Evolutionary conservation across 345 rosid species (phyloP).

Genomic region (Salix suchowensis): DNA sequence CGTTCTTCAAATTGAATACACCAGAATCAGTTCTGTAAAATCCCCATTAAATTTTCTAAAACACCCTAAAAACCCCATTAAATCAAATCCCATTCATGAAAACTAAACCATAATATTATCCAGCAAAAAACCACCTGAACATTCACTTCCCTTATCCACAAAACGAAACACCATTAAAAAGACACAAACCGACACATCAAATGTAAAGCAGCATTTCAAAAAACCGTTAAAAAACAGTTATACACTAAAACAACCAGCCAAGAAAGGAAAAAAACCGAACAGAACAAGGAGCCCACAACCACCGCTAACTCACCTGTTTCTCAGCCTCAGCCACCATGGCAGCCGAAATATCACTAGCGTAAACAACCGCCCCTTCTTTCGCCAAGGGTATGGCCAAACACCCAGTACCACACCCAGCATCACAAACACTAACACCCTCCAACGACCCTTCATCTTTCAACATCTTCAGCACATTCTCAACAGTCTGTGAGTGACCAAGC

Average conservation of each 20-base stretch:
- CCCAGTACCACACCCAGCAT: conserved; percentile 92
- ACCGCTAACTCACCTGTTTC: conserved; percentile 44
- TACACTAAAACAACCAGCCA: neutral
- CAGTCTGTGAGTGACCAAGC: conserved; percentile 79
- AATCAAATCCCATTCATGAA: neutral
- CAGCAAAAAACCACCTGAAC: neutral
- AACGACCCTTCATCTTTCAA: conserved; percentile 68
- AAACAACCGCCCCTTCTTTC: conserved; percentile 80
- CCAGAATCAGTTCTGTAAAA: neutral
- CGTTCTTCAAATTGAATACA: neutral
- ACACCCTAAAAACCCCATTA: neutral
- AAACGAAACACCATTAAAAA: neutral
- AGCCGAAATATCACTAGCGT: conserved; percentile 83
- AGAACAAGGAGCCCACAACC: neutral
- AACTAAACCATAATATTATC: neutral
- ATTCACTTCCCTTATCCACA: neutral
- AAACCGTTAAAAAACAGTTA: neutral
- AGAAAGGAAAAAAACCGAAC: neutral
- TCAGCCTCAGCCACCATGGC: conserved; percentile 93
- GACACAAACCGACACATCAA: neutral
- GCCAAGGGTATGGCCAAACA: conserved; percentile 73
- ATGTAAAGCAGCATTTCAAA: neutral
- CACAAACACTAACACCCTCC: conserved; percentile 75
- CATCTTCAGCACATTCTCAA: conserved; percentile 70
- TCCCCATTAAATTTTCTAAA: neutral